Base-by-base conservation (phyloP, 2,329 filamentous ascomycete genomes). In the Cordyceps farinosa region DNA sequence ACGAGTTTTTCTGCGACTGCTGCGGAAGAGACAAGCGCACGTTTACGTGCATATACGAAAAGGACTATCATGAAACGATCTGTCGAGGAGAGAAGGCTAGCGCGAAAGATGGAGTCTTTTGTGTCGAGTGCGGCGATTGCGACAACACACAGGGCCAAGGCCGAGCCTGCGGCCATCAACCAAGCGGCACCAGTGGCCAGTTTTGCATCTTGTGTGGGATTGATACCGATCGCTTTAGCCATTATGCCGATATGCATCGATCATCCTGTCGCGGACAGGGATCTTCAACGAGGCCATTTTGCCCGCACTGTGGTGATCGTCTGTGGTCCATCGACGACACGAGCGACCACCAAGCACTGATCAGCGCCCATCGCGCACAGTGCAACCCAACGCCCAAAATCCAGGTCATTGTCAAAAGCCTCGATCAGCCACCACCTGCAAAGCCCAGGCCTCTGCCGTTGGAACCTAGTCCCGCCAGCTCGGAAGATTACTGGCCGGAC, bases 81-180 rank as follows among this genome's bases (percentile, higher is more conserved):
- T 67, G 65, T 44, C 10, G 15, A n/a, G 61, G 48, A 2, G 47
- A 36, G 5, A 57, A 55, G 13, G 38, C 47, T 22, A 44, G 61
- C n/a, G 42, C 50, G n/a, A 63, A 55, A 6, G 40, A 55, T 2
- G 62, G 56, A 40, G 53, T n/a, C 11, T 68, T 67, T 56, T 67
- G 66, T 48, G 54, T 51, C 2, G 4, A 44, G 2, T 67, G 66
- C 29, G 65, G 66, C n/a, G 42, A 58, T 22, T 36, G 27, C 34
- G 51, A 32, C n/a, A 34, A 34, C 27, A 9, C 3, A 34, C 17
- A 17, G 29, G 48, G 29, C 29, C 51, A 36, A 5, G 6, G 2
- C 8, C 32, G 10, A 22, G 22, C 22, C 17, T 53, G 51, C n/a
- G 17, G 32, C n/a, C 51, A 53, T 13, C 3, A 38, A 8, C 34